These are phyloP conservation scores for Paecilomyces sp. DNA, from an alignment of 2,329 filamentous ascomycete species.

Conservation along the genomic window DNA sequence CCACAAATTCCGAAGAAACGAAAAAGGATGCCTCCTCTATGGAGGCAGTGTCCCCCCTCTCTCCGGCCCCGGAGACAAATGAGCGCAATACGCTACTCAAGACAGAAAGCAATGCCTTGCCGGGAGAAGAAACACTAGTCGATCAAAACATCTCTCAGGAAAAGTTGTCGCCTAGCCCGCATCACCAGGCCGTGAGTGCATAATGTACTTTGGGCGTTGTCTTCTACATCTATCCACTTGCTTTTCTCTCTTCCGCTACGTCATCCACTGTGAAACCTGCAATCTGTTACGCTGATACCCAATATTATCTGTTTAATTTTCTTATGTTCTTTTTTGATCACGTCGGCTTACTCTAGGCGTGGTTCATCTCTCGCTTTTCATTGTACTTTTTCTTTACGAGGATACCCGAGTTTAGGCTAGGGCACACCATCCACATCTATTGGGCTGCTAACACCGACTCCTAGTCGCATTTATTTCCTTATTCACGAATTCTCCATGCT, in stretches of 20 bases:
- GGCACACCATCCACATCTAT: background rate
- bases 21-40: background rate
- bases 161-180: constrained; percentile 12
- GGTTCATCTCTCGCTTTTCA: background rate
- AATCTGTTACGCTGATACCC: constrained; percentile 8
- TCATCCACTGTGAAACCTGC: background rate
- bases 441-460: background rate
- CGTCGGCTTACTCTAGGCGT: background rate
- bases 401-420: background rate
- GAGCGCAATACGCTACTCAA: background rate
- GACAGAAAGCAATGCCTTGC: constrained; percentile 1
- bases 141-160: constrained; percentile 9
- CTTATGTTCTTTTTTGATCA: background rate
- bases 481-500: background rate
- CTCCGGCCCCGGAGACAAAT: constrained; percentile 1
- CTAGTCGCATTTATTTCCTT: background rate
- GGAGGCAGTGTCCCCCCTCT: background rate
- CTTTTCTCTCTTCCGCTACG: constrained; percentile 8
- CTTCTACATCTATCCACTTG: constrained; percentile 1
- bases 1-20: background rate
- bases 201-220: constrained; percentile 3
- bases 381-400: background rate
- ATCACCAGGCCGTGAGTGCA: constrained; percentile 21
- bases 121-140: constrained; percentile 2
- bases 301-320: background rate